Percentiles rank a stretch among this genome's conserved stretches.
Evolutionary conservation across 352 stramenopile species (phyloP).

Genomic region (Pythium brassicae): DNA sequence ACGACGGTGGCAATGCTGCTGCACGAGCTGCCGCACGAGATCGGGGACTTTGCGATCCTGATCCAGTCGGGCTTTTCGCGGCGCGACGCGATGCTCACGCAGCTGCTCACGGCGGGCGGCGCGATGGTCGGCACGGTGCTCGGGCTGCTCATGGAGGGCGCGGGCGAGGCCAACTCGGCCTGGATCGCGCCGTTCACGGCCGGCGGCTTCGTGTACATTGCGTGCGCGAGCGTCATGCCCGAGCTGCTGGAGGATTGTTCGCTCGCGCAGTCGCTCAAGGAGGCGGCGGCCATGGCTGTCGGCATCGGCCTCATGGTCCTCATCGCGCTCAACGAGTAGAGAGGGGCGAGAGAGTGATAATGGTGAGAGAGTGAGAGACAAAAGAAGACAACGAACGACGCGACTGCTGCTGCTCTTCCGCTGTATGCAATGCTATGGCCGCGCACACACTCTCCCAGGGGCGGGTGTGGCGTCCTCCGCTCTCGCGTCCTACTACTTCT

Average conservation of each 20-base stretch:
- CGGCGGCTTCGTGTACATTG: constrained; percentile 92
- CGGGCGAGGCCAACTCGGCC: constrained; percentile 57
- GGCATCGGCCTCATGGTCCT: constrained; percentile 76
- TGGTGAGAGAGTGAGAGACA: too few relatives aligned
- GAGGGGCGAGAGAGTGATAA: not conserved
- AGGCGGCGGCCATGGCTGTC: constrained; percentile 59
- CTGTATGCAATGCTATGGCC: not conserved
- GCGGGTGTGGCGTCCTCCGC: too few relatives aligned
- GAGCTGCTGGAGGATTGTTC: constrained; percentile 87
- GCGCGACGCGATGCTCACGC: constrained; percentile 86
- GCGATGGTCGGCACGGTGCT: constrained; percentile 89
- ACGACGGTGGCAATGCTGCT: constrained; percentile 88
- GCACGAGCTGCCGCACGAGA: constrained; percentile 91
- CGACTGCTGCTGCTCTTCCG: too few relatives aligned
- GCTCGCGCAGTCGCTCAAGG: constrained; percentile 61
- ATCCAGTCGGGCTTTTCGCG: constrained; percentile 89
- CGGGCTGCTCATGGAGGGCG: constrained; percentile 71
- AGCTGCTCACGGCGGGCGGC: constrained; percentile 89
- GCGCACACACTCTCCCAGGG: too few relatives aligned
- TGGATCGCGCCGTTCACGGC: constrained; percentile 85
- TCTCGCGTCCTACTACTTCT: not conserved
- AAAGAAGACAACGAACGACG: too few relatives aligned
- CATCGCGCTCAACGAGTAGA: constrained; percentile 70
- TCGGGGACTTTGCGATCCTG: constrained; percentile 90
- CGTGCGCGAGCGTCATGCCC: constrained; percentile 87